Evolutionary conservation across 371 early-diverging fungal species (phyloP).

Genomic region (Mortierella sp.): DNA sequence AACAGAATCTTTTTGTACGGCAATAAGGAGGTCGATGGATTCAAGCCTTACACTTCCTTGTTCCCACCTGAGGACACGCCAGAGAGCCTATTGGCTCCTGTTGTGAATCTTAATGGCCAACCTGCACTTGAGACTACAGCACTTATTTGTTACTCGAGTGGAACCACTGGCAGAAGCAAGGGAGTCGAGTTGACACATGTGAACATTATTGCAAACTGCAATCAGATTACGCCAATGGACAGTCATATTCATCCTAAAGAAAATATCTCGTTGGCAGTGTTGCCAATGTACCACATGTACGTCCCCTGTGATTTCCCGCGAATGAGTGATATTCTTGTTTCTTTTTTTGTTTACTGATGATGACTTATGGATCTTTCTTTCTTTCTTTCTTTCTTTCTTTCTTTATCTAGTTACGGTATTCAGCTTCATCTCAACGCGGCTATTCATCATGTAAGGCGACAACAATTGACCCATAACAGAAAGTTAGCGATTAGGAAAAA

Average conservation of each 20-base stretch:
- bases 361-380: not conserved
- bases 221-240: constrained; percentile 64
- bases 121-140: constrained; percentile 58
- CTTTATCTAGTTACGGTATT: constrained; percentile 20
- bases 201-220: constrained; percentile 80
- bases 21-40: constrained; percentile 56
- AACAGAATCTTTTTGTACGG: constrained; percentile 70
- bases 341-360: not conserved
- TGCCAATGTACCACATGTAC: constrained; percentile 73
- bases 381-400: no score
- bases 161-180: constrained; percentile 83
- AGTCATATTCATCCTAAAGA: constrained; percentile 18
- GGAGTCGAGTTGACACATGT: constrained; percentile 87
- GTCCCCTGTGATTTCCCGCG: not conserved
- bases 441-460: constrained; percentile 24
- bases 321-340: no score
- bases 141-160: constrained; percentile 86
- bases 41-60: constrained; percentile 38
- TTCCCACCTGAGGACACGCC: constrained; percentile 50
- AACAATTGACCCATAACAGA: no score
- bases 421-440: constrained; percentile 30
- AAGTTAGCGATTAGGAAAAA: no score
- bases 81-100: constrained; percentile 34
- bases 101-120: constrained; percentile 43
- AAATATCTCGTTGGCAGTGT: constrained; percentile 38